These are phyloP conservation scores for Pseudognaphalium luteoalbum DNA, from an alignment of 129 eudicot genomes.

Conservation along the genomic window DNA sequence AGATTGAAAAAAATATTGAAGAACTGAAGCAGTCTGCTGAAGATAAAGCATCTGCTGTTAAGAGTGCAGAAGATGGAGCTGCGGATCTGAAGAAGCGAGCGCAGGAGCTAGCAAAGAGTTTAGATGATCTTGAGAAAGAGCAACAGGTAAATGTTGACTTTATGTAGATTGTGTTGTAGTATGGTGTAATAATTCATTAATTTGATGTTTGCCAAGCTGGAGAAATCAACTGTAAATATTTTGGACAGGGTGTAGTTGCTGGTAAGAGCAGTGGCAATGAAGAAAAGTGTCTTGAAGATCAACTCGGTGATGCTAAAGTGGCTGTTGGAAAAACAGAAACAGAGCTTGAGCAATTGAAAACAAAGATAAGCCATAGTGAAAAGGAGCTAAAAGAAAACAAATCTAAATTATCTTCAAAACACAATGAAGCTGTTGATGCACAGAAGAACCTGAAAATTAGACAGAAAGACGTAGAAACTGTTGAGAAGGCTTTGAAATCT, in stretches of 20 bases:
- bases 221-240: constrained; percentile 5
- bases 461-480: constrained; percentile 70
- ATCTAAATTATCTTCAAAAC: constrained; percentile 57
- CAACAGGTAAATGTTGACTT: constrained; percentile 57
- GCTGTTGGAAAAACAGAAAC: constrained; percentile 94
- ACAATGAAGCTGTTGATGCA: constrained; percentile 71
- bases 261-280: constrained; percentile 94
- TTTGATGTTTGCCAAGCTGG: constrained; percentile 2
- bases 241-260: constrained; percentile 80
- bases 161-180: constrained; percentile 9
- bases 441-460: constrained; percentile 71
- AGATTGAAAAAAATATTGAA: constrained; percentile 73
- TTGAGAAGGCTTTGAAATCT: constrained; percentile 60
- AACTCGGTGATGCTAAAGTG: constrained; percentile 86
- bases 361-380: constrained; percentile 70
- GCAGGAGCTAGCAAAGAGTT: constrained; percentile 64
- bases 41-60: constrained; percentile 75
- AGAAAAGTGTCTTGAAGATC: constrained; percentile 97
- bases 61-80: constrained; percentile 88
- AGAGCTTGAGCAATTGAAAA: constrained; percentile 83
- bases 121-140: constrained; percentile 86
- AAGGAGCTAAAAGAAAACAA: constrained; percentile 79
- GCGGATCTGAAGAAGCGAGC: constrained; percentile 64
- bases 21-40: constrained; percentile 76
- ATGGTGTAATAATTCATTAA: background rate